Evolutionary conservation across 257 asterid genomes (phyloP), one percentile per base, ranked within the genome.

Genomic region (Verbascum thapsus): DNA sequence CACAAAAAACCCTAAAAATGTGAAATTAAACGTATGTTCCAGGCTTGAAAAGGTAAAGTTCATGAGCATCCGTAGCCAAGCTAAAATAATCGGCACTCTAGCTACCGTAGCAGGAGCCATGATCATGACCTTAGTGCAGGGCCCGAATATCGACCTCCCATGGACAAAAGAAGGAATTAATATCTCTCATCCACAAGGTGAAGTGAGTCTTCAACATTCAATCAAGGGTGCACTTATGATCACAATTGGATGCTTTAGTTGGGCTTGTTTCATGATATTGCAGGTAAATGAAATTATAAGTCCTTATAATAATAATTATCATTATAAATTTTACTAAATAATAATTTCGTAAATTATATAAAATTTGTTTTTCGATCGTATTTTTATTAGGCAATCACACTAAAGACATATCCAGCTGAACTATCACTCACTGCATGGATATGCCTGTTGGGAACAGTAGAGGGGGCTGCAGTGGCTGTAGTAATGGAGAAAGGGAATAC

Each of bases 51-150:
- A 75, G 72, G 87, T 94, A 20, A 81, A 73, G 42, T 1, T 85
- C n/a, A 85, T 58, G 79, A 87, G 95, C 74, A 82, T 83, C 7
- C 83, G 86, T 1, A 84, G 99, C 85, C 97, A 90, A 74, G 99
- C 99, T 1, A 94, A 94, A 76, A 72, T 94, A 53, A 62, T 85
- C 2, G 99, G 99, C 12, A 94, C 96, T 0, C 3, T 90, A 1
- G 87, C 90, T 3, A 90, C 99, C 0, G 86, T 94, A 0, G 99
- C 80, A 10, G 99, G 99, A 51, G 99, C 99, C 63, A 94, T 94
- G 99, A 57, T 94, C 72, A 94, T 94, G 99, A 94, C 97, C 0
- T 52, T 94, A 8, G 71, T 90, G n/a, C 70, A 57, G 35, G 99
- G 99, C 30, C 97, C 97, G 0, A 23, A 74, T 23, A 39, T 94